These are phyloP conservation scores for Aquilaria sinensis DNA, from an alignment of 345 rosid genomes.

Conservation along the genomic window DNA sequence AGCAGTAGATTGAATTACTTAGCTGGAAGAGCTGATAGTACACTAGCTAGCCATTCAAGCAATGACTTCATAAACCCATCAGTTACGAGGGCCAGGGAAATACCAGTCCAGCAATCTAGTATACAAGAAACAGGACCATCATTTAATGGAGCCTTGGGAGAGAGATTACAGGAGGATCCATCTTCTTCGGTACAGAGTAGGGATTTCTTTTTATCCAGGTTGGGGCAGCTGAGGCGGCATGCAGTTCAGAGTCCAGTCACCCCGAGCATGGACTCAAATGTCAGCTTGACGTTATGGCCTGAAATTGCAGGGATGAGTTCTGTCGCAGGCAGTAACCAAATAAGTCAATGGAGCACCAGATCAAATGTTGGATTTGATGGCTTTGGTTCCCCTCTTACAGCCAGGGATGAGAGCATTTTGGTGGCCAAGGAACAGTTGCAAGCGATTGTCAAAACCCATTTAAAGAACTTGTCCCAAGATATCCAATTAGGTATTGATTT, in stretches of 20 bases:
- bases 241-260: constrained; percentile 25
- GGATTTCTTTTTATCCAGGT: constrained; percentile 31
- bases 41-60: constrained; percentile 31
- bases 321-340: constrained; percentile 28
- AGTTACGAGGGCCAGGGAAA: constrained; percentile 31
- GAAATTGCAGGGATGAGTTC: constrained; percentile 32
- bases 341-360: constrained; percentile 34
- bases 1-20: constrained; percentile 38
- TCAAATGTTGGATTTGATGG: constrained; percentile 32
- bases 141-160: constrained; percentile 31
- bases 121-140: constrained; percentile 27
- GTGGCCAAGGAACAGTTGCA: constrained; percentile 61
- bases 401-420: constrained; percentile 34
- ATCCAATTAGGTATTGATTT: constrained; percentile 52
- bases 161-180: constrained; percentile 31
- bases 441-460: constrained; percentile 59
- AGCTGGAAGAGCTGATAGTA: constrained; percentile 35
- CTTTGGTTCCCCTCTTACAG: constrained; percentile 21
- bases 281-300: constrained; percentile 46
- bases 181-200: constrained; percentile 31
- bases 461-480: constrained; percentile 59
- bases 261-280: constrained; percentile 22
- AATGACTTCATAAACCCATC: constrained; percentile 20
- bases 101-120: constrained; percentile 32
- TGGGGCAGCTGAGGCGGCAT: constrained; percentile 40